Evolutionary conservation across 225 moss, liverwort and hornwort genomes (phyloP).

Genomic region (Marchantia paleacea): DNA sequence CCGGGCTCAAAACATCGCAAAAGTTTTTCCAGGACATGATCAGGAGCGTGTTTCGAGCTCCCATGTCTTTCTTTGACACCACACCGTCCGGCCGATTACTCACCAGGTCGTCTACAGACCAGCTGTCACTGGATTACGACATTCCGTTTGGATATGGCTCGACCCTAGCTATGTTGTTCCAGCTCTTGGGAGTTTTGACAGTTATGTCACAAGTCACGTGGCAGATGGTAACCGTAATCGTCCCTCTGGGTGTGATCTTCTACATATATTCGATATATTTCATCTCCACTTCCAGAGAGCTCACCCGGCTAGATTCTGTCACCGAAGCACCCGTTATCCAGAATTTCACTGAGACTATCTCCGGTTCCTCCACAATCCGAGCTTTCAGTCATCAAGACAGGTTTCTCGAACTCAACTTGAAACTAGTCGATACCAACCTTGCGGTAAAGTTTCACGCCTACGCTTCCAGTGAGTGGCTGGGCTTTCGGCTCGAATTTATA

Average conservation of each 20-base stretch:
- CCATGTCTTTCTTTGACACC: conserved; percentile 87
- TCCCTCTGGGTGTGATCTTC: conserved; percentile 55
- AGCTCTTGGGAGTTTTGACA: conserved; percentile 53
- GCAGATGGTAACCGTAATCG: conserved; percentile 55
- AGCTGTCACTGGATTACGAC: conserved; percentile 48
- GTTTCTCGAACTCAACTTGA: conserved; percentile 29
- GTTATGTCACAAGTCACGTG: conserved; percentile 60
- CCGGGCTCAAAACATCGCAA: conserved; percentile 59
- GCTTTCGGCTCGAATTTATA: conserved; percentile 64
- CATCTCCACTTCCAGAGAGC: conserved; percentile 62
- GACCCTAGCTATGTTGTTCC: conserved; percentile 49
- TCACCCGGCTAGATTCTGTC: conserved; percentile 70
- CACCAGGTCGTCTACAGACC: conserved; percentile 65
- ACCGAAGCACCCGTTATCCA: conserved; percentile 81
- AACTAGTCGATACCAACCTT: conserved; percentile 21
- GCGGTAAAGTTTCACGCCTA: conserved; percentile 44
- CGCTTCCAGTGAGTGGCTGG: conserved; percentile 66
- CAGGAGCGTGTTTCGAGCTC: conserved; percentile 60
- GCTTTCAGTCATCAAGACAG: conserved; percentile 61
- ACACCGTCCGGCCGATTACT: conserved; percentile 73
- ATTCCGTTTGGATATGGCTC: conserved; percentile 49
- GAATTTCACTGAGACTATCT: conserved; percentile 70
- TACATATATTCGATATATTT: conserved; percentile 53
- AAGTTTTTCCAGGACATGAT: conserved; percentile 69
- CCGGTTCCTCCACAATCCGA: conserved; percentile 65